These are phyloP conservation scores for Trypanosoma platydactyli DNA, from an alignment of 208 protist genomes.

Conservation along the genomic window DNA sequence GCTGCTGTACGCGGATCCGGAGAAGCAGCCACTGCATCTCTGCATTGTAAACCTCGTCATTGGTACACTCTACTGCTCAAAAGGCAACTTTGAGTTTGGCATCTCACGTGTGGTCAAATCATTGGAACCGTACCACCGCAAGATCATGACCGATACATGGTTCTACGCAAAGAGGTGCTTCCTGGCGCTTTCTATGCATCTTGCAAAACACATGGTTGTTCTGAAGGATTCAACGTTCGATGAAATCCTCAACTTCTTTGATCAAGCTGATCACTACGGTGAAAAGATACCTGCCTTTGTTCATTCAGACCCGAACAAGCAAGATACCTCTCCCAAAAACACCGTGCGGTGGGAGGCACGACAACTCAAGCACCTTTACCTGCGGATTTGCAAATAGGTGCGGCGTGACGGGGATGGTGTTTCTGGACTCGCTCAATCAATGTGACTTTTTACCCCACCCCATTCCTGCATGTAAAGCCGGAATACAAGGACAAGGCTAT, in stretches of 20 bases:
- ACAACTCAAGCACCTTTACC: conserved; percentile 91
- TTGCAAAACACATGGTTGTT: conserved; percentile 98
- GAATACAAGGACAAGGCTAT: conserved; percentile 24
- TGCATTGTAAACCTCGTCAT: conserved; percentile 99
- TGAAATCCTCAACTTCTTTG: conserved; percentile 95
- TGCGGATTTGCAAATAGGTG: conserved; percentile 67
- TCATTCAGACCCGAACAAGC: conserved; percentile 83
- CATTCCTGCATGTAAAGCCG: neutral
- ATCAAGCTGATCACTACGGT: conserved; percentile 91
- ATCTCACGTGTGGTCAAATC: conserved; percentile 97
- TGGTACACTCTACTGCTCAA: conserved; percentile 98
- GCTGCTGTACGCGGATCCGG: conserved; percentile 72
- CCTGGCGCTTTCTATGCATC: conserved; percentile 90
- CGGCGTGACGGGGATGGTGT: neutral
- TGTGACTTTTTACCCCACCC: neutral
- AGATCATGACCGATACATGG: conserved; percentile 97
- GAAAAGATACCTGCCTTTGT: conserved; percentile 91
- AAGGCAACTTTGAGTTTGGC: conserved; percentile 98
- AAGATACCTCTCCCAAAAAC: conserved; percentile 82
- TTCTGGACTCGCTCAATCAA: neutral
- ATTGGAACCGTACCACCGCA: conserved; percentile 95
- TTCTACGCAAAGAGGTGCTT: conserved; percentile 98
- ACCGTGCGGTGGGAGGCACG: conserved; percentile 93
- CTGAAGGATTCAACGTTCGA: conserved; percentile 93
- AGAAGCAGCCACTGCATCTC: conserved; percentile 94